Evolutionary conservation across 768 basidiomycete species (phyloP), one percentile per base, ranked within the genome.

Genomic region (Russula ochroleuca): DNA sequence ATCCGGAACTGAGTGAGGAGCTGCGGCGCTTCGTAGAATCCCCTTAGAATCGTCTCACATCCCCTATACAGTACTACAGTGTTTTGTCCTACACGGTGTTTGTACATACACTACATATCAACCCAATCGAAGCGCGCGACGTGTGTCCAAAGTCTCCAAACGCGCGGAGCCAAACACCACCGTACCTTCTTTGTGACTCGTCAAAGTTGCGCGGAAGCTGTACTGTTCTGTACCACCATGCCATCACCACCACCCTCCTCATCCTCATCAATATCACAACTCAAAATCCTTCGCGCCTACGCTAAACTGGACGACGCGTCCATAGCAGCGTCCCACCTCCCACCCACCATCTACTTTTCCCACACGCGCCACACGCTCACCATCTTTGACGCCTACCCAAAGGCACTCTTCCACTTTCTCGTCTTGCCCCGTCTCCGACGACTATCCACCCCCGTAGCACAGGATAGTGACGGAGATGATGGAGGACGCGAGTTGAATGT

Each of bases 371-470:
- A 74, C 56, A 81, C 84, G 9, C 68, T 92, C 51, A 87, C 85
- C 6, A 76, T 94, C 57, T 88, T 84, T 70, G 92, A 94, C 75
- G 81, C 77, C 31, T 94, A 79, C 71, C 89, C 89, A 5, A 94
- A 94, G 74, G 85, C 90, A 5, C 87, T 85, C 60, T 95, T 92
- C 73, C 94, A 97, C 75, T 89, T 94, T 70, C 80, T 97, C 49
- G 74, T 96, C 60, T 79, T 96, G n/a, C 94, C 94, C 17, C 75
- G 80, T 45, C 69, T 65, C 79, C 61, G 57, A n/a, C n/a, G n/a
- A n/a, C n/a, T n/a, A n/a, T n/a, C 28, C 5, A 5, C 28, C 28
- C 28, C 28, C 28, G 28, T n/a, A n/a, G n/a, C 28, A 28, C 28
- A 28, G 28, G 35, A 8, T 35, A 10, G 17, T 0, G 23, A 41